Evolutionary conservation across 345 rosid species (phyloP).

Genomic region (Kernera saxatilis): DNA sequence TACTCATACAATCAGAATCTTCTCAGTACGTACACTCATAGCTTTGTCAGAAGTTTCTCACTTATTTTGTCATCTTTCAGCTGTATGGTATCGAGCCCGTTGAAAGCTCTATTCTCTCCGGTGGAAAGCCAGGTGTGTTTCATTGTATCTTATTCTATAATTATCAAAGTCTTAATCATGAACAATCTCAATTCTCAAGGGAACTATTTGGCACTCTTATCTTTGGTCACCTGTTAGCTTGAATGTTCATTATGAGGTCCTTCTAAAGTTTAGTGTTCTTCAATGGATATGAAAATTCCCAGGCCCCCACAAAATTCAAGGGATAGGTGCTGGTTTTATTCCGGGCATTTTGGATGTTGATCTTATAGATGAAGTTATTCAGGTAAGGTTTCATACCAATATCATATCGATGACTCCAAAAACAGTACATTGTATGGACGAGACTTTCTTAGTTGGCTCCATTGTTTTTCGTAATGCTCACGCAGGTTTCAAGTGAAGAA

Average conservation of each 20-base stretch:
- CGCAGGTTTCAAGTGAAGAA: conserved; percentile 70
- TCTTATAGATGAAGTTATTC: conserved; percentile 75
- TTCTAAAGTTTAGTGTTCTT: background rate
- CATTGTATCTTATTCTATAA: too few relatives aligned
- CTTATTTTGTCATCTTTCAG: conserved; percentile 32
- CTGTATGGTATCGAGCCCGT: conserved; percentile 78
- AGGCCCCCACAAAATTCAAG: conserved; percentile 98
- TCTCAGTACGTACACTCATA: too few relatives aligned
- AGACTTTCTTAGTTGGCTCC: background rate
- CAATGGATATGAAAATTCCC: background rate
- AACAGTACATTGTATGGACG: background rate
- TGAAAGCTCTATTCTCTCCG: conserved; percentile 75
- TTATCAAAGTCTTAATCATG: too few relatives aligned
- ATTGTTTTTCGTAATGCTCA: background rate
- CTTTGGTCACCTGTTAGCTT: background rate
- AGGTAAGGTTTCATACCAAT: conserved; percentile 39
- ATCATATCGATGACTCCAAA: background rate
- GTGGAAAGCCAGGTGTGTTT: conserved; percentile 95
- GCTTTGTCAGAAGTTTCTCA: conserved; percentile 2
- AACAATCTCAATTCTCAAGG: too few relatives aligned
- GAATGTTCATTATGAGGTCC: background rate
- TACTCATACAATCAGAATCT: background rate
- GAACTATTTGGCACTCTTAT: background rate
- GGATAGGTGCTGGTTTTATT: conserved; percentile 89
- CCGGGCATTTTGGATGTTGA: conserved; percentile 76